A percentile compares a stretch with the other conserved stretches of the same genome.
Evolutionary conservation across 139 green algal genomes (phyloP).

Genomic region (Volvox africanus): DNA sequence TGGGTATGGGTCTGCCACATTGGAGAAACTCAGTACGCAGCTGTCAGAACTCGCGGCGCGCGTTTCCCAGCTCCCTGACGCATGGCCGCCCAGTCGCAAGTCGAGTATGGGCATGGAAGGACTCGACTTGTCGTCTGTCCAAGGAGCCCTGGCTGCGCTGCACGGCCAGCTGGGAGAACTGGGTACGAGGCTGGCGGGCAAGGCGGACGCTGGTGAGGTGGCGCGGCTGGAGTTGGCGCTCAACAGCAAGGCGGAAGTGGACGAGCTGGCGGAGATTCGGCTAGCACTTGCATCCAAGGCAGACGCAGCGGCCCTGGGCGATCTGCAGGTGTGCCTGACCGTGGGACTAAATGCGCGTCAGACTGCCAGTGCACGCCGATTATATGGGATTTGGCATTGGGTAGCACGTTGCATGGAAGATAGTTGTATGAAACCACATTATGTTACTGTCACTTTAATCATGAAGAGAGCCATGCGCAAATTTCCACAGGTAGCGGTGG

Average conservation of each 20-base stretch:
- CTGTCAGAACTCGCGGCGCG: not conserved
- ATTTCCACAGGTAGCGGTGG: slow-evolving; percentile 6
- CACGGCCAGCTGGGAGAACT: slow-evolving; percentile 37
- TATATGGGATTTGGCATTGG: too few species aligned
- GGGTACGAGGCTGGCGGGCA: slow-evolving; percentile 32
- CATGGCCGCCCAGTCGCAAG: not conserved
- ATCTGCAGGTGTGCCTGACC: slow-evolving; percentile 37
- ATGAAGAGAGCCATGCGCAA: not conserved
- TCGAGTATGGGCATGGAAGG: slow-evolving; percentile 1
- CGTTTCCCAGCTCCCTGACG: not conserved
- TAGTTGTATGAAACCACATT: too few species aligned
- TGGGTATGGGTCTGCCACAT: not conserved
- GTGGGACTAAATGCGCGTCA: too few species aligned
- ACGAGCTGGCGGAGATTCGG: slow-evolving; percentile 36
- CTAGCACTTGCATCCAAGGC: slow-evolving; percentile 34
- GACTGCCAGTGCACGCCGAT: too few species aligned
- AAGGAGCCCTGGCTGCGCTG: slow-evolving; percentile 8
- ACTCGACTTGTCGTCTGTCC: not conserved
- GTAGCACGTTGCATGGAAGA: too few species aligned
- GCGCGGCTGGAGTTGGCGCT: slow-evolving; percentile 30
- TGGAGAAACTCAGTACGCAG: slow-evolving; percentile 17
- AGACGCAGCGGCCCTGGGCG: slow-evolving; percentile 1
- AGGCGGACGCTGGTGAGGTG: slow-evolving; percentile 26
- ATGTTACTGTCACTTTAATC: too few species aligned
- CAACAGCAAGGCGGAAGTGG: slow-evolving; percentile 44